Base-by-base conservation (phyloP, 75 land plant genomes). In the Cunninghamia lanceolata region DNA sequence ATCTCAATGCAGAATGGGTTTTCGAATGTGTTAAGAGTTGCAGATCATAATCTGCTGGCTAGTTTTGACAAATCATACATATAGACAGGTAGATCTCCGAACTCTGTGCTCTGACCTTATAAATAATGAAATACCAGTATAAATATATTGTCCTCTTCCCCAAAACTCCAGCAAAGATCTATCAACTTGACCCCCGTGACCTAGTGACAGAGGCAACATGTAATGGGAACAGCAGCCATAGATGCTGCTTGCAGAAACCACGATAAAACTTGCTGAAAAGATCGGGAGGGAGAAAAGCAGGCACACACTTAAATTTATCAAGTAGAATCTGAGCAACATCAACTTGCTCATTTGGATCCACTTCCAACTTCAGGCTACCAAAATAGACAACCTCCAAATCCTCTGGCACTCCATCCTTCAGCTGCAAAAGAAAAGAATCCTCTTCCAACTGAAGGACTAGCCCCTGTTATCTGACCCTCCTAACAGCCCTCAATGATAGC, bases 181-280 rank as follows among this genome's bases (percentile, higher is more conserved):
- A 82, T 94, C 95, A 79, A 94, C 94, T 46, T 95, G 88, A n/a
- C 92, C 93, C 46, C 96, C 96, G 4, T 94, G 91, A 71, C 91
- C 94, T 1, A 95, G 94, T 14, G 96, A 93, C 1, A 95, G 92
- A 53, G 96, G 96, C 36, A 95, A 90, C 93, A 94, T 95, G 90
- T 95, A 95, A 83, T 95, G 96, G n/a, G 83, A 95, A 95, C n/a
- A 95, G 83, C 0, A 95, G 96, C 96, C 96, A 95, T 8, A 95
- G 88, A 2, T 92, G 94, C 83, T 95, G 96, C 84, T 95, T 95
- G 66, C 96, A 95, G 87, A 95, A 95, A 0, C 96, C 96, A 88
- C 91, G 93, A 63, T 95, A 95, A 82, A 89, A 95, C 80, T 88
- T 93, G 47, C 36, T 82, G 81, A 93, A 91, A 7, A 94, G 85